Conservation (phyloP, 371 early-diverging fungal species). For the Mucor indicus region DNA sequence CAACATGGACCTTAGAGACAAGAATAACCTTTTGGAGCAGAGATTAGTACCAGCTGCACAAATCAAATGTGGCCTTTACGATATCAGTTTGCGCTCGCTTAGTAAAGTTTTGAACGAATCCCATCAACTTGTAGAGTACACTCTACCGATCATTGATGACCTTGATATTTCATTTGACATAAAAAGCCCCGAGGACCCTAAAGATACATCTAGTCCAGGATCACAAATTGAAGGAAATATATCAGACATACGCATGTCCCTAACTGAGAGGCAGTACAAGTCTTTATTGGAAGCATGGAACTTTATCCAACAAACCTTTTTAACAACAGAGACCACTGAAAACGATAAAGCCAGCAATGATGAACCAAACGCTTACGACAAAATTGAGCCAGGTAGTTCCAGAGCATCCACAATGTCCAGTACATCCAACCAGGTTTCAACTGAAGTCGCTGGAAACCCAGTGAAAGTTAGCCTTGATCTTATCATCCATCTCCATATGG, state of each 20-base stretch:
- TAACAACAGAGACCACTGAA: slow-evolving; percentile 15
- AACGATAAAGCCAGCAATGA: not conserved
- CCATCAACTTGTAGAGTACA: slow-evolving; percentile 22
- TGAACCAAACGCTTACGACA: not conserved
- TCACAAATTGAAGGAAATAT: slow-evolving; percentile 64
- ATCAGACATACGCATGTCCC: slow-evolving; percentile 73
- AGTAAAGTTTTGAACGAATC: slow-evolving; percentile 28
- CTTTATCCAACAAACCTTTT: slow-evolving; percentile 59
- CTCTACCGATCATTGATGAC: slow-evolving; percentile 79
- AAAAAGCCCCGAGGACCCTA: slow-evolving; percentile 29
- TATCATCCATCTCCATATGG: slow-evolving; percentile 18
- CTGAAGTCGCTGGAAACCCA: not conserved
- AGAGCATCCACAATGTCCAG: too few relatives aligned
- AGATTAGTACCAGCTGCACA: slow-evolving; percentile 46
- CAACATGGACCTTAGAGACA: slow-evolving; percentile 25
- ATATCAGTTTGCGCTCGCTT: slow-evolving; percentile 65
- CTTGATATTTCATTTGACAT: slow-evolving; percentile 73
- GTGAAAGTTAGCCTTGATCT: slow-evolving; percentile 4
- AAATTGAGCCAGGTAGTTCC: not conserved
- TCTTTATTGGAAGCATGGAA: slow-evolving; percentile 65
- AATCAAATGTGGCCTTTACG: slow-evolving; percentile 66
- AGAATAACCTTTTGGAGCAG: slow-evolving; percentile 1
- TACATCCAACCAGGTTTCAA: too few relatives aligned
- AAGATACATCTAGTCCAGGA: slow-evolving; percentile 33
- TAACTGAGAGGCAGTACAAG: slow-evolving; percentile 81